These are phyloP conservation scores for Epicoccum sorghinum DNA, from an alignment of 2,329 filamentous ascomycete genomes.

Conservation along the genomic window DNA sequence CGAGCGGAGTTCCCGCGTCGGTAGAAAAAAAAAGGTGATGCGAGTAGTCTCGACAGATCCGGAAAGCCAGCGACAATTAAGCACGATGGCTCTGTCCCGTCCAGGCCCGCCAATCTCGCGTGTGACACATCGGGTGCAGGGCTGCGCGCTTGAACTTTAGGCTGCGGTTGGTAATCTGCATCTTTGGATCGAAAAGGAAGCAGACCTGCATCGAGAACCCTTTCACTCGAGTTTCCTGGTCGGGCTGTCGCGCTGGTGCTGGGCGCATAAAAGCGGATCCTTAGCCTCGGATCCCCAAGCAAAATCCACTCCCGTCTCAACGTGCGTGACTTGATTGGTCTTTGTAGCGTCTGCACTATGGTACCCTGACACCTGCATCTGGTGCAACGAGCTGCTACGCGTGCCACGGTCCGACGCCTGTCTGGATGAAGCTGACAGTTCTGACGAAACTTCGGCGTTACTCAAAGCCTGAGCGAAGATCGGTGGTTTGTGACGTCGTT, in stretches of 20 bases:
- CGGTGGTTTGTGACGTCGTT: constrained; percentile 22
- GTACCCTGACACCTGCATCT: constrained; percentile 9
- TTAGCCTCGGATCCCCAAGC: constrained; percentile 12
- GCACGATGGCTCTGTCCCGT: constrained; percentile 15
- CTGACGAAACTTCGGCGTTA: constrained; percentile 17
- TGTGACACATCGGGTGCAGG: constrained; percentile 22
- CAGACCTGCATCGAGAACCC: constrained; percentile 13
- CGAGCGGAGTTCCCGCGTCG: constrained; percentile 23
- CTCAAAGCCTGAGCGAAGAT: constrained; percentile 11
- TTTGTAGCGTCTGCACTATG: not conserved
- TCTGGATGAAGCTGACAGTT: constrained; percentile 14
- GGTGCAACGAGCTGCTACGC: constrained; percentile 13
- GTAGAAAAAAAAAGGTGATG: constrained; percentile 18
- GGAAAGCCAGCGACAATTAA: constrained; percentile 25
- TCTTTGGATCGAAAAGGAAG: constrained; percentile 11
- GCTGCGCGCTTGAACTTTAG: constrained; percentile 12
- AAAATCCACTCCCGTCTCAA: constrained; percentile 9
- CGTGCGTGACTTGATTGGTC: constrained; percentile 19
- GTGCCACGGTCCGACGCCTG: constrained; percentile 20
- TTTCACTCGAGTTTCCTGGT: constrained; percentile 19
- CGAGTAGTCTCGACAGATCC: constrained; percentile 20
- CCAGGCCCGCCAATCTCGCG: constrained; percentile 14
- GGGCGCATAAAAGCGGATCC: constrained; percentile 8
- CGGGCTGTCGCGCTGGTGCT: constrained; percentile 12
- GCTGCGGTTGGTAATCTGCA: constrained; percentile 14